phyloP scores from a whole-genome alignment of 2,329 filamentous ascomycete genomes.

The Scleromitrula shiraiana region DNA sequence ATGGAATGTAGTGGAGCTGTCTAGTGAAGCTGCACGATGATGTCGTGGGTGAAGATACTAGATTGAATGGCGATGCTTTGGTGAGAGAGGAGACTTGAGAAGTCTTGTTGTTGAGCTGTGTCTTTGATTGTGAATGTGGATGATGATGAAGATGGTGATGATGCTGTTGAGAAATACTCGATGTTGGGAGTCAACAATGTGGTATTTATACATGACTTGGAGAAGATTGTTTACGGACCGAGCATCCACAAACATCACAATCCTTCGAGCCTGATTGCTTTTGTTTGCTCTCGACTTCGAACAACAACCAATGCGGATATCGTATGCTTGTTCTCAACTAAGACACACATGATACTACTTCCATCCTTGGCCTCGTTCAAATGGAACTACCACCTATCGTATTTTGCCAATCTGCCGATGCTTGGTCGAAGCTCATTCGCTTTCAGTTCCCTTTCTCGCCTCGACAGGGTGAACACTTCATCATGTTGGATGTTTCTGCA shows the following conservation, averaged over 20 bases:
- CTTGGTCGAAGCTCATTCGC: constrained; percentile 2
- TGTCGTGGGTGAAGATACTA: neutral
- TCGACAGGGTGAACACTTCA: constrained; percentile 17
- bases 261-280: constrained; percentile 9
- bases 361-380: constrained; percentile 4
- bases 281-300: constrained; percentile 1
- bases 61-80: constrained; percentile 11
- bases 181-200: constrained; percentile 10
- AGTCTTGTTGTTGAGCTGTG: too few relatives aligned
- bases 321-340: constrained; percentile 15
- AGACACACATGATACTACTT: constrained; percentile 8
- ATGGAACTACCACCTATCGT: constrained; percentile 9
- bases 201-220: constrained; percentile 22
- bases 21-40: neutral
- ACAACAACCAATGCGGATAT: constrained; percentile 23
- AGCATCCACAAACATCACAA: constrained; percentile 5
- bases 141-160: constrained; percentile 25
- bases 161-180: constrained; percentile 7
- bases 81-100: too few relatives aligned
- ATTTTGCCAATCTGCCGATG: constrained; percentile 7
- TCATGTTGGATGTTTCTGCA: constrained; percentile 15
- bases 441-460: constrained; percentile 7
- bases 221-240: constrained; percentile 4
- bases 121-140: constrained; percentile 5
- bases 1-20: neutral